A percentile compares a stretch with the other conserved stretches of the same genome.
Conservation (phyloP, 805 yeast species). For the Ogataea neopini region DNA sequence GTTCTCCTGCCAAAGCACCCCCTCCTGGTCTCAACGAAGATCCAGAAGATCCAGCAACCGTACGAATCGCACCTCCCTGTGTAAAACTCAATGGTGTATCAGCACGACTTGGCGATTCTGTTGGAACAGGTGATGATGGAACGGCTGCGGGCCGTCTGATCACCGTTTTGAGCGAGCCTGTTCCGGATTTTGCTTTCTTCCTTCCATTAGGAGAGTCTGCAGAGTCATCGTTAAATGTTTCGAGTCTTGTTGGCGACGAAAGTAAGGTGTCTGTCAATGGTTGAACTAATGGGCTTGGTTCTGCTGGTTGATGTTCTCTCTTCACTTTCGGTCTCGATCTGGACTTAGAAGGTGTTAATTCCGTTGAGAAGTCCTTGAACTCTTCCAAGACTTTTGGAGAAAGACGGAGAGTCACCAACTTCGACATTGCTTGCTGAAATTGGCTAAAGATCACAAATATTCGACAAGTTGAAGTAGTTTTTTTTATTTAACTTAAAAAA, state of each 20-base stretch:
- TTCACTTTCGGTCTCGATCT: conserved; percentile 12
- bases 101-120: conserved; percentile 23
- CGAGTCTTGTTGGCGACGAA: conserved; percentile 12
- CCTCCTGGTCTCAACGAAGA: conserved; percentile 23
- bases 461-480: background rate
- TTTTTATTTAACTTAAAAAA: background rate
- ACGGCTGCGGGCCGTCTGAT: conserved; percentile 5
- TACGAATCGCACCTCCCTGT: background rate
- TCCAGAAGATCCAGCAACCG: conserved; percentile 10
- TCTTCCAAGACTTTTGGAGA: conserved; percentile 14
- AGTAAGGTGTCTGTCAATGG: conserved; percentile 12
- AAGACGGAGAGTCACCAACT: conserved; percentile 18
- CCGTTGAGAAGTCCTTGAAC: conserved; percentile 16
- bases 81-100: conserved; percentile 20
- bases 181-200: conserved; percentile 1
- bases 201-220: conserved; percentile 7
- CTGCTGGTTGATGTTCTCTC: conserved; percentile 14
- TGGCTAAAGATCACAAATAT: background rate
- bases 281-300: conserved; percentile 16
- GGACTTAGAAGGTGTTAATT: conserved; percentile 8
- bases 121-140: conserved; percentile 20
- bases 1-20: conserved; percentile 27
- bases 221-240: conserved; percentile 6
- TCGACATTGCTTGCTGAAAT: conserved; percentile 9
- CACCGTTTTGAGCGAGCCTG: conserved; percentile 4